Conservation (phyloP, 352 stramenopile species). For the Phytophthora aleatoria region DNA sequence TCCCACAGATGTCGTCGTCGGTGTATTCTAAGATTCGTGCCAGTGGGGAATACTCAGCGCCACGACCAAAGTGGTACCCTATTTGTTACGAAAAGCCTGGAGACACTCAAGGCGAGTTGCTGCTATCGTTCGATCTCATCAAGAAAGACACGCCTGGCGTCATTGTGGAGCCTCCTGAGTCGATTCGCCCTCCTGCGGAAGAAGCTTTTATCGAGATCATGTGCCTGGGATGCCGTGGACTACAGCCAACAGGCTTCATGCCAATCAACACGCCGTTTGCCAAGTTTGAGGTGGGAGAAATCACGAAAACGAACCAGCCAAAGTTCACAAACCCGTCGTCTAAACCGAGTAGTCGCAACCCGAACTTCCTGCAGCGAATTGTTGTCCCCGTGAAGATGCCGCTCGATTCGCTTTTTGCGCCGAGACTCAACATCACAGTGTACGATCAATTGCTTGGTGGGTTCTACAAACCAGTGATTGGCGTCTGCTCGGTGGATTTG, state of each 20-base stretch:
- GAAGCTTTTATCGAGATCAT: constrained; percentile 84
- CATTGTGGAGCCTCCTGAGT: constrained; percentile 62
- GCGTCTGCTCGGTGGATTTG: constrained; percentile 76
- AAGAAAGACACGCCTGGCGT: constrained; percentile 66
- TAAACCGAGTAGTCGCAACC: constrained; percentile 77
- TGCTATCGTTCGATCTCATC: constrained; percentile 82
- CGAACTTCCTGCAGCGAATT: constrained; percentile 90
- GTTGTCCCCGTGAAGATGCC: constrained; percentile 85
- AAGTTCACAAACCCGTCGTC: constrained; percentile 80
- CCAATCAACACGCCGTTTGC: constrained; percentile 85
- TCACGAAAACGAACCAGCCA: constrained; percentile 56
- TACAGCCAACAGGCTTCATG: constrained; percentile 84
- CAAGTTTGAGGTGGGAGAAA: constrained; percentile 85
- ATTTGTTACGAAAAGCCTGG: constrained; percentile 63
- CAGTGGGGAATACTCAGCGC: constrained; percentile 57
- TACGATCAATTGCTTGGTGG: constrained; percentile 86
- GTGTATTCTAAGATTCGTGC: constrained; percentile 59
- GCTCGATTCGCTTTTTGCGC: constrained; percentile 83
- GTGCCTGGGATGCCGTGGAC: constrained; percentile 71
- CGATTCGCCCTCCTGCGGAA: constrained; percentile 61
- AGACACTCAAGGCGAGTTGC: constrained; percentile 73
- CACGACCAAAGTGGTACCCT: constrained; percentile 73
- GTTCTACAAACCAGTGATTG: constrained; percentile 83
- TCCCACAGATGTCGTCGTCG: constrained; percentile 59
- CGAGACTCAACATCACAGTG: constrained; percentile 84